Conservation (phyloP, 768 basidiomycete genomes). For the Mycena albidolilacea region DNA sequence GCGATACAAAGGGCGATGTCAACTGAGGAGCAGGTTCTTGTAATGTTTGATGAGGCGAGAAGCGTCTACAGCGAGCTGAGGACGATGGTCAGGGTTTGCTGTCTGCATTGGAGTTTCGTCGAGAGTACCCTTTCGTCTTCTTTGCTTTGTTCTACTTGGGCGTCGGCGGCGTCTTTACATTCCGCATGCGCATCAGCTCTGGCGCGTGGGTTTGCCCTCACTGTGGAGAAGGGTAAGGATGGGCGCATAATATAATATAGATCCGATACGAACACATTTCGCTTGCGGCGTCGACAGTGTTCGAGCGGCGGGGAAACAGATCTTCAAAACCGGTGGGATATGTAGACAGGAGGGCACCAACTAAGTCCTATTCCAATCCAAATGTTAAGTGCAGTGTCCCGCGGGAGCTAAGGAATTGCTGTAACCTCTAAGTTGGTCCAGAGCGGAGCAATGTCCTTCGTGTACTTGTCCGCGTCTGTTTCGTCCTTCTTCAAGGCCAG, state of each 20-base stretch:
- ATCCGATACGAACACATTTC: constrained; percentile 51
- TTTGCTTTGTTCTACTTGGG: constrained; percentile 52
- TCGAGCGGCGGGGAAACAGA: constrained; percentile 52
- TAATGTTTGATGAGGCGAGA: constrained; percentile 44
- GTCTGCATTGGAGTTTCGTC: background rate
- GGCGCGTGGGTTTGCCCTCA: constrained; percentile 43
- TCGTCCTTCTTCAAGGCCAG: constrained; percentile 31
- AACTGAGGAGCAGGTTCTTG: constrained; percentile 41
- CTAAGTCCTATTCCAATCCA: constrained; percentile 40
- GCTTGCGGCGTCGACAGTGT: constrained; percentile 53
- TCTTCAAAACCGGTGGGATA: constrained; percentile 50
- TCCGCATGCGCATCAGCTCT: constrained; percentile 49
- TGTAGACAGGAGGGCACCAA: constrained; percentile 42
- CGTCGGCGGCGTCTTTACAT: constrained; percentile 52
- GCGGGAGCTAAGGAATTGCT: background rate
- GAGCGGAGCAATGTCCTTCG: constrained; percentile 31
- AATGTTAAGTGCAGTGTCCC: background rate
- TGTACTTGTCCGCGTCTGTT: constrained; percentile 31
- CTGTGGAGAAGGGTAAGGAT: constrained; percentile 38
- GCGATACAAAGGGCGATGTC: constrained; percentile 6
- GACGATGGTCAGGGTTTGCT: background rate
- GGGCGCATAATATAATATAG: background rate
- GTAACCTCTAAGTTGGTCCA: constrained; percentile 34
- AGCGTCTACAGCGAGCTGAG: constrained; percentile 43
- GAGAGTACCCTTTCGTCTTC: constrained; percentile 52